A percentile compares a stretch with the other conserved stretches of the same genome.
Conservation (phyloP, 225 moss, liverwort and hornwort species). For the Bryum argenteum region DNA sequence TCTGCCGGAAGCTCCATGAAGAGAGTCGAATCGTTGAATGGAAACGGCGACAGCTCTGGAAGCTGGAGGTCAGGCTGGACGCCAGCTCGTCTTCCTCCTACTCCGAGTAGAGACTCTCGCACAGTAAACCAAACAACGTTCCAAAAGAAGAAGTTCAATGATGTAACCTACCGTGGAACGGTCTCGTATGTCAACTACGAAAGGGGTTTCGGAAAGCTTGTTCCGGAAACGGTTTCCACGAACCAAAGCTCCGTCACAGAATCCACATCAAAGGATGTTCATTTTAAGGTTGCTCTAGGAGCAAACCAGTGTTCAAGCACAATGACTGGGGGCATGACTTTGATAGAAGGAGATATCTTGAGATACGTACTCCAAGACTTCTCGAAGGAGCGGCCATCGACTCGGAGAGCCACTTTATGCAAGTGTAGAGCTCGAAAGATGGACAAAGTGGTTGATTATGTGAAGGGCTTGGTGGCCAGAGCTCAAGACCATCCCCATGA, state of each 20-base stretch:
- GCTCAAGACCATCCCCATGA: constrained; percentile 23
- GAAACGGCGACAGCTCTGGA: no score
- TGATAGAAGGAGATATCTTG: constrained; percentile 24
- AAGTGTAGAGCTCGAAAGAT: constrained; percentile 26
- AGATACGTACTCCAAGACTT: constrained; percentile 19
- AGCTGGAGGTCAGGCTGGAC: no score
- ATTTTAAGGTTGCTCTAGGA: constrained; percentile 21
- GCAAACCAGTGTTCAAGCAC: constrained; percentile 17
- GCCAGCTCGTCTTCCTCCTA: no score
- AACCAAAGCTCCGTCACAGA: neutral
- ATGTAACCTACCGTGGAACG: constrained; percentile 2
- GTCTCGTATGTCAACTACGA: constrained; percentile 17
- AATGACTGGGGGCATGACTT: constrained; percentile 30
- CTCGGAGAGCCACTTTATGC: no score
- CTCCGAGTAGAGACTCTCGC: no score
- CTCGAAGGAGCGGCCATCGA: neutral
- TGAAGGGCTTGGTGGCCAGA: constrained; percentile 24
- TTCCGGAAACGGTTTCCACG: neutral
- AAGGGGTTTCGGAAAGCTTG: constrained; percentile 16
- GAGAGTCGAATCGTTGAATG: no score
- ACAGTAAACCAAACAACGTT: no score
- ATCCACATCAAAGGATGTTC: neutral
- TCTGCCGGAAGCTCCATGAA: no score
- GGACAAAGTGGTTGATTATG: constrained; percentile 23
- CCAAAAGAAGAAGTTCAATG: no score